These are phyloP conservation scores for Russula olivacea DNA, from an alignment of 768 basidiomycete species.

Conservation along the genomic window DNA sequence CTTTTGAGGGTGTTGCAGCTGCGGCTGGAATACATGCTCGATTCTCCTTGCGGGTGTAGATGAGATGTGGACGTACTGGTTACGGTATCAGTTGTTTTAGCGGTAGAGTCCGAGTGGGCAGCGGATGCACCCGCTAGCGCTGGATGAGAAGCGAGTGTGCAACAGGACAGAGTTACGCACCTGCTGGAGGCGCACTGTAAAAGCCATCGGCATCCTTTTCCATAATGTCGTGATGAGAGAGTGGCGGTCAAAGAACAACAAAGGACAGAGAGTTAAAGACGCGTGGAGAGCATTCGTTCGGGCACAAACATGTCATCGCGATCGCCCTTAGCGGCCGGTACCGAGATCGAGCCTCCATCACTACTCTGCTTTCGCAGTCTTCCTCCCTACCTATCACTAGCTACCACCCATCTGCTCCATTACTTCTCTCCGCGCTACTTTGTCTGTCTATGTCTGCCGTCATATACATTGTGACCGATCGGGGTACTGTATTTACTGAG, in stretches of 20 bases:
- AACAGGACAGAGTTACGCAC: conserved; percentile 32
- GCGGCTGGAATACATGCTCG: background rate
- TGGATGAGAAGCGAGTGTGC: background rate
- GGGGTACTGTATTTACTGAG: no score
- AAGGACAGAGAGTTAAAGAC: background rate
- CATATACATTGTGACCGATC: no score
- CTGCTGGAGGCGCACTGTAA: conserved; percentile 49
- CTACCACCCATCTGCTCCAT: no score
- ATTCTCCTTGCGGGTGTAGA: background rate
- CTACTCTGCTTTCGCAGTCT: no score
- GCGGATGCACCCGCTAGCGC: background rate
- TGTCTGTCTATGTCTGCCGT: no score
- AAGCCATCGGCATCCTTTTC: conserved; percentile 80
- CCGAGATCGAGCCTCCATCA: no score
- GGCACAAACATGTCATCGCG: no score
- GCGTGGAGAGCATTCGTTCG: background rate
- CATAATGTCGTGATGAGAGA: conserved; percentile 34
- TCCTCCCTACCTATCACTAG: no score
- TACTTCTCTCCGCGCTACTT: no score
- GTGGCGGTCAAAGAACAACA: conserved; percentile 1
- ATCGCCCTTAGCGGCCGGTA: no score
- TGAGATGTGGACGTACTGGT: conserved; percentile 6
- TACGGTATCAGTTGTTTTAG: conserved; percentile 1
- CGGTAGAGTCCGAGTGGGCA: background rate
- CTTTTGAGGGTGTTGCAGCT: background rate